phyloP scores from a whole-genome alignment of 495 filamentous ascomycete species.

The Aspergillus affinis region DNA sequence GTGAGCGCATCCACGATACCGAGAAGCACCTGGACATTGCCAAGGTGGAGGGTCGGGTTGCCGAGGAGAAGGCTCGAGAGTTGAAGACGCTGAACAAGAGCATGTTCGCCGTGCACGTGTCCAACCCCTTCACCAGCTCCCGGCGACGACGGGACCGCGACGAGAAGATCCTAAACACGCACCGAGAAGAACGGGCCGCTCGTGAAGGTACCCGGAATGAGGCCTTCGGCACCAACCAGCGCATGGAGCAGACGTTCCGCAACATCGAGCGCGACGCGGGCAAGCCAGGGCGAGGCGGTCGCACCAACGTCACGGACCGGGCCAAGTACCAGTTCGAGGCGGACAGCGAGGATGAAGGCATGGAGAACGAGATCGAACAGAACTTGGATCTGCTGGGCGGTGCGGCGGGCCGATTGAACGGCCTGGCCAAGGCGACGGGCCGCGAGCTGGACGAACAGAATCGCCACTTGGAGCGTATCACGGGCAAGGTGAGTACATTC shows the following conservation, averaged over 20 bases:
- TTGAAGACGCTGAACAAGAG: conserved; percentile 73
- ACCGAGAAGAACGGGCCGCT: conserved; percentile 63
- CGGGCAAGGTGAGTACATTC: conserved; percentile 56
- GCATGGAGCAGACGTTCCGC: conserved; percentile 60
- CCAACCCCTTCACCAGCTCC: conserved; percentile 68
- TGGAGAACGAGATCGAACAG: conserved; percentile 71
- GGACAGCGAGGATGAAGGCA: conserved; percentile 71
- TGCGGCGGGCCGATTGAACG: conserved; percentile 63
- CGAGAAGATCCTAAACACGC: conserved; percentile 57
- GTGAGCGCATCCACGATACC: conserved; percentile 74
- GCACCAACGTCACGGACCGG: conserved; percentile 62
- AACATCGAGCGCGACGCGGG: conserved; percentile 47
- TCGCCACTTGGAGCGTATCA: conserved; percentile 69
- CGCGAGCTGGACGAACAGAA: conserved; percentile 76
- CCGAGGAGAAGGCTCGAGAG: conserved; percentile 72
- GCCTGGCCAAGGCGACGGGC: conserved; percentile 66
- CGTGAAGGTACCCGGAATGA: conserved; percentile 67
- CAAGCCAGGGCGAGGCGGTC: conserved; percentile 36
- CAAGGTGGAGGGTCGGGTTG: conserved; percentile 63
- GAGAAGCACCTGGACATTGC: conserved; percentile 74
- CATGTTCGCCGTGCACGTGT: conserved; percentile 80
- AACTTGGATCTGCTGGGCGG: conserved; percentile 61
- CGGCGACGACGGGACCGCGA: conserved; percentile 60
- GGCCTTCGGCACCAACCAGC: conserved; percentile 56
- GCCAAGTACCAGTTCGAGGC: conserved; percentile 79